Conservation (phyloP, 2,329 filamentous ascomycete genomes). For the Monilinia vaccinii-corymbosi region DNA sequence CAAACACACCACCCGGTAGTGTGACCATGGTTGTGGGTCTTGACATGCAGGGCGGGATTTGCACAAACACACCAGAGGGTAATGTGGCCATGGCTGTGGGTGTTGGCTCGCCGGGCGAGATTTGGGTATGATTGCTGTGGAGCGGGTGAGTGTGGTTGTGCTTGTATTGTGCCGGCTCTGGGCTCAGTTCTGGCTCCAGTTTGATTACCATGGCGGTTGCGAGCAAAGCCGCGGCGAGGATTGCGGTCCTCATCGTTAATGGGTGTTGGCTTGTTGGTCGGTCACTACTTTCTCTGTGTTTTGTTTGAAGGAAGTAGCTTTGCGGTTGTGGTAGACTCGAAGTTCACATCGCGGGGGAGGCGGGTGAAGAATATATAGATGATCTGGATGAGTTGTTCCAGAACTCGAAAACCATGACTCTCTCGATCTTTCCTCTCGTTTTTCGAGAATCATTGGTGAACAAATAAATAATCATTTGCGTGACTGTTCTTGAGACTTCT, state of each 20-base stretch:
- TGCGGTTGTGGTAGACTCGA: constrained; percentile 1
- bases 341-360: too few relatives aligned
- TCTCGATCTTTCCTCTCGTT: neutral
- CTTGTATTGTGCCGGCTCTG: neutral
- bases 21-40: too few relatives aligned
- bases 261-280: neutral
- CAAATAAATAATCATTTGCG: neutral
- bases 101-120: neutral
- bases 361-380: neutral
- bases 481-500: neutral
- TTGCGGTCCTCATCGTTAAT: neutral
- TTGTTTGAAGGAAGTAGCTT: neutral
- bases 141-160: neutral
- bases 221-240: neutral
- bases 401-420: neutral
- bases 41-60: too few relatives aligned
- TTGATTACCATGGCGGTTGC: neutral
- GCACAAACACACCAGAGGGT: too few relatives aligned
- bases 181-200: neutral
- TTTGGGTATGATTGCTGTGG: neutral
- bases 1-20: neutral
- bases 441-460: neutral
- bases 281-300: neutral
- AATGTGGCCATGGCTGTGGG: too few relatives aligned
- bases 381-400: neutral